A percentile compares a stretch with the other conserved stretches of the same genome.
Conservation (phyloP, 202 grass and related monocot species). For the Elaeis oleifera region DNA sequence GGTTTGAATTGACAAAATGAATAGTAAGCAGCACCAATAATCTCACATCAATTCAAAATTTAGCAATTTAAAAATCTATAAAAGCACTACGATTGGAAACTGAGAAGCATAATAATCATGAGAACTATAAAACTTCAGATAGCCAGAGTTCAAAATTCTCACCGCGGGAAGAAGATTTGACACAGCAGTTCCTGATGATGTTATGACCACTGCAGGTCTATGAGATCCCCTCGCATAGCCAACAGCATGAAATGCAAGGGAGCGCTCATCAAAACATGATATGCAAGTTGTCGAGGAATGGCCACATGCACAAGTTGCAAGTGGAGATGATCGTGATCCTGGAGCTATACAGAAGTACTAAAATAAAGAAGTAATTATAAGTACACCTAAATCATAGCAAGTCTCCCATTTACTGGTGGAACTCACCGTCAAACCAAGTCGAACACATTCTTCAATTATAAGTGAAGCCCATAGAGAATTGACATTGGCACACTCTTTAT, state of each 20-base stretch:
- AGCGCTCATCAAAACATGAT: constrained; percentile 95
- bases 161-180: constrained; percentile 97
- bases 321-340: constrained; percentile 91
- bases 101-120: neutral
- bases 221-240: constrained; percentile 77
- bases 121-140: too few relatives aligned
- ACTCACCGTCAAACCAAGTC: constrained; percentile 83
- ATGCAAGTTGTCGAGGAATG: constrained; percentile 81
- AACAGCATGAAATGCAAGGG: constrained; percentile 97
- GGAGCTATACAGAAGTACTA: constrained; percentile 98
- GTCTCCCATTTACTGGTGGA: constrained; percentile 13
- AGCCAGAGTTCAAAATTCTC: constrained; percentile 12
- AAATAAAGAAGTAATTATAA: constrained; percentile 35
- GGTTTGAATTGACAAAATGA: too few relatives aligned
- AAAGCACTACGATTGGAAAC: neutral
- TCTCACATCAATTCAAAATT: too few relatives aligned
- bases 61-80: too few relatives aligned
- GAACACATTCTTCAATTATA: constrained; percentile 94
- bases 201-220: constrained; percentile 74
- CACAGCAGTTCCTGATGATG: constrained; percentile 95
- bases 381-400: constrained; percentile 23
- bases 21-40: too few relatives aligned
- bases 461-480: constrained; percentile 88
- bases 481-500: constrained; percentile 64
- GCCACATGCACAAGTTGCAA: constrained; percentile 68